Conservation (phyloP, 78 protist genomes). For the Dictyostelium discoideum region DNA sequence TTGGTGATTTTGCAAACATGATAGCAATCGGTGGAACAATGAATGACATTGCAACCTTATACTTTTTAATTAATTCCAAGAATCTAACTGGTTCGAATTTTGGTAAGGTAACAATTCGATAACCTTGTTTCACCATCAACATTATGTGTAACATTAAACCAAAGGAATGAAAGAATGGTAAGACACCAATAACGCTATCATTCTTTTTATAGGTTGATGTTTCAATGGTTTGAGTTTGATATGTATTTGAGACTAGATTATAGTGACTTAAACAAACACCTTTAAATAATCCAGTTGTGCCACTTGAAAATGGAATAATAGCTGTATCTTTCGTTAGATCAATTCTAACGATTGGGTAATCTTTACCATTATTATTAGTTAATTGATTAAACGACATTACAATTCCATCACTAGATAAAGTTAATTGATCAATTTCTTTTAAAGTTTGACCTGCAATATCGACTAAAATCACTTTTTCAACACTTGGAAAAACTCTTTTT, state of each 20-base stretch:
- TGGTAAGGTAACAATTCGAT: constrained; percentile 39
- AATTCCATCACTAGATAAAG: neutral
- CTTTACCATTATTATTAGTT: neutral
- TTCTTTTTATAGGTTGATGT: neutral
- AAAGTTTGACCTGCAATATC: neutral
- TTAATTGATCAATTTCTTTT: neutral
- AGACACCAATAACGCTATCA: constrained; percentile 69
- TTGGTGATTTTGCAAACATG: constrained; percentile 91
- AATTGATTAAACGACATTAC: neutral
- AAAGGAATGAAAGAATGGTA: constrained; percentile 90
- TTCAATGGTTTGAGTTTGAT: constrained; percentile 55
- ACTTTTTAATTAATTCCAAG: constrained; percentile 52
- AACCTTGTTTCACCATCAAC: neutral
- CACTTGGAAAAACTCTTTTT: neutral
- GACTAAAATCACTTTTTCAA: neutral
- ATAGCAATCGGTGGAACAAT: constrained; percentile 93
- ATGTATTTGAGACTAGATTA: constrained; percentile 86
- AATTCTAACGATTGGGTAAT: constrained; percentile 18
- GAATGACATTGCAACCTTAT: constrained; percentile 13
- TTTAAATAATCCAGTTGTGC: constrained; percentile 90
- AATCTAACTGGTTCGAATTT: constrained; percentile 82
- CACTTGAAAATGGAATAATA: constrained; percentile 60
- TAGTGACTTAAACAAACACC: constrained; percentile 91
- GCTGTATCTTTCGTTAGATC: constrained; percentile 42
- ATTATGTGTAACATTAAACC: constrained; percentile 51